Evolutionary conservation across 1,284 basidiomycete genomes (phyloP).

Genomic region (Fomitopsis pinicola): DNA sequence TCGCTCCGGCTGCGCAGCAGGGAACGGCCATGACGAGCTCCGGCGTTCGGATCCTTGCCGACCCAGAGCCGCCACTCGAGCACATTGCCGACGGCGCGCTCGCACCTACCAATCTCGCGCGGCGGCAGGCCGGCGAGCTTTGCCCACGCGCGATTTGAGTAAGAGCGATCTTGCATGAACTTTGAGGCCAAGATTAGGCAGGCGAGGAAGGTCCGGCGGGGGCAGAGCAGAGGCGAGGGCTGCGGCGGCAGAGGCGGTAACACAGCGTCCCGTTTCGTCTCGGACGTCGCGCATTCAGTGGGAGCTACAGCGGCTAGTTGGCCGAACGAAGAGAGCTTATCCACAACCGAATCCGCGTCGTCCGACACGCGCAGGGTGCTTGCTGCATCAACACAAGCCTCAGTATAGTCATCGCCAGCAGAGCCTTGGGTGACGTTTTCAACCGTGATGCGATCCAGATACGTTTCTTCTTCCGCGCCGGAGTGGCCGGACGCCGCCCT

Average conservation of each 20-base stretch:
- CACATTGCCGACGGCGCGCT: conserved; percentile 74
- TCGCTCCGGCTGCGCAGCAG: conserved; percentile 24
- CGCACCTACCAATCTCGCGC: conserved; percentile 75
- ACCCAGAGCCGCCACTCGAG: conserved; percentile 84
- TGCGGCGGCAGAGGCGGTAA: conserved; percentile 45
- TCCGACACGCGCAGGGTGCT: background rate
- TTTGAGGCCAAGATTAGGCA: conserved; percentile 87
- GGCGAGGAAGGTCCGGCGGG: conserved; percentile 84
- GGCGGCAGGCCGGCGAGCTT: conserved; percentile 78
- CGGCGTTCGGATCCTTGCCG: conserved; percentile 43
- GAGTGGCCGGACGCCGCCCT: conserved; percentile 28
- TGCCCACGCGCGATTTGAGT: conserved; percentile 90
- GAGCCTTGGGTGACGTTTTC: background rate
- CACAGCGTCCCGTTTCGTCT: conserved; percentile 14
- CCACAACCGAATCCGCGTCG: background rate
- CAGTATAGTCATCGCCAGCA: too few relatives aligned
- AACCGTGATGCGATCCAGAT: background rate
- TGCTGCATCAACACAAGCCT: background rate
- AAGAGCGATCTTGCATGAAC: conserved; percentile 90
- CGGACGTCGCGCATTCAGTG: background rate
- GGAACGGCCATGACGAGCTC: conserved; percentile 5
- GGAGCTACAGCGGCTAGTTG: background rate
- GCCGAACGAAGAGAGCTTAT: background rate
- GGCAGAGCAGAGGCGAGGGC: conserved; percentile 82
- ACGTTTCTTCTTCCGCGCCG: conserved; percentile 37